phyloP scores from a whole-genome alignment of 169 alveolate genomes.

The Eimeria falciformis region DNA sequence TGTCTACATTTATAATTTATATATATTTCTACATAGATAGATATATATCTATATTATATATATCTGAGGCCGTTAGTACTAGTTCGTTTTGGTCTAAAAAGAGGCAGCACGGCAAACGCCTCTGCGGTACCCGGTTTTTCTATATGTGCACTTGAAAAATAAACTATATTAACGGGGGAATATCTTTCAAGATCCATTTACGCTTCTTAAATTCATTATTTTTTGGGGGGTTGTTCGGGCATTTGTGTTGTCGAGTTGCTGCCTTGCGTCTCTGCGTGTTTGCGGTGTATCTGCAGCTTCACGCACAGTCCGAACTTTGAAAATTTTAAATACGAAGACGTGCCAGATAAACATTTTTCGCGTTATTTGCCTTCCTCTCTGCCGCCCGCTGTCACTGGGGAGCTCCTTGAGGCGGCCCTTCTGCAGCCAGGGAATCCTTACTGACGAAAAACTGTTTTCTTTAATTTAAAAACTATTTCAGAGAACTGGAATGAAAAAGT shows the following conservation, averaged over 20 bases:
- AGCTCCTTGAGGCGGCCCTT: constrained; percentile 33
- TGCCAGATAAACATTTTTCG: constrained; percentile 89
- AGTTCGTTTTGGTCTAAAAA: not conserved
- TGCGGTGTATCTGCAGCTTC: constrained; percentile 79
- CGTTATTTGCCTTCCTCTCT: constrained; percentile 81
- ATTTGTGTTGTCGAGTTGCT: too few relatives aligned
- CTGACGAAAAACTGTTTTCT: not conserved
- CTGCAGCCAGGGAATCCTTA: constrained; percentile 11
- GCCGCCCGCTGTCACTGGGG: constrained; percentile 38
- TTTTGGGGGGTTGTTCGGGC: too few relatives aligned
- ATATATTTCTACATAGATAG: not conserved
- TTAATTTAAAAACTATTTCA: too few relatives aligned
- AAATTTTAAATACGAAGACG: constrained; percentile 86
- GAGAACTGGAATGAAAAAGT: too few relatives aligned
- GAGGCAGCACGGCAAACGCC: not conserved
- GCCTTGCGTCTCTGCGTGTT: not conserved
- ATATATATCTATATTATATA: too few relatives aligned
- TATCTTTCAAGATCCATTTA: too few relatives aligned
- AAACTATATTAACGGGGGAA: not conserved
- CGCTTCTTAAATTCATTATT: too few relatives aligned
- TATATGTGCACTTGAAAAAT: not conserved
- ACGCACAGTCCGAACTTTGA: constrained; percentile 88
- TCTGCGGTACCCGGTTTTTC: not conserved
- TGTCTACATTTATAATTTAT: too few relatives aligned
- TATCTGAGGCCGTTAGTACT: not conserved